A percentile compares a stretch with the other conserved stretches of the same genome.
Conservation (phyloP, 768 basidiomycete species). For the Termitomyces sp. region DNA sequence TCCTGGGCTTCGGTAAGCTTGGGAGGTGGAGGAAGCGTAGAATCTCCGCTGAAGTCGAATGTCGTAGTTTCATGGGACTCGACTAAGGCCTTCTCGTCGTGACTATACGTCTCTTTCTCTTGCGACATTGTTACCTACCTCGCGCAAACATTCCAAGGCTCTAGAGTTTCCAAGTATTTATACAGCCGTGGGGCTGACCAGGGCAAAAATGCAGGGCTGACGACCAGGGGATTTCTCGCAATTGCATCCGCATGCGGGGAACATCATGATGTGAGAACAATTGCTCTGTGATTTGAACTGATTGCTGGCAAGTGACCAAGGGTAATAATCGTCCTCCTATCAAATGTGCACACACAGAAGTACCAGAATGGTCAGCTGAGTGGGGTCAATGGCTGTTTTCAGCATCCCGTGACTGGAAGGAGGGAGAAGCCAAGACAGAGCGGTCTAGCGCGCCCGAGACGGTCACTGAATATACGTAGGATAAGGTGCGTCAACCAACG, state of each 20-base stretch:
- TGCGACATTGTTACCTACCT: conserved; percentile 9
- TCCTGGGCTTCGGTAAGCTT: conserved; percentile 43
- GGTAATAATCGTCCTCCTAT: background rate
- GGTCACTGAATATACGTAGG: background rate
- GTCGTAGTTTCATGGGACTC: conserved; percentile 14
- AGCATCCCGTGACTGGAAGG: background rate
- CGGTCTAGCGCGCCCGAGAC: background rate
- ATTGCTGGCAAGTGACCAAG: background rate
- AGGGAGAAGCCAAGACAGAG: background rate
- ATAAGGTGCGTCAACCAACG: background rate
- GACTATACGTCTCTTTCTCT: conserved; percentile 9
- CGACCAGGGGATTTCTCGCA: too few relatives aligned
- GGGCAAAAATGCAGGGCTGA: background rate
- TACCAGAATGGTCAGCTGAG: background rate
- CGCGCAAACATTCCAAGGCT: too few relatives aligned
- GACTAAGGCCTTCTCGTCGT: conserved; percentile 14
- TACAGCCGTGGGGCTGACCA: background rate
- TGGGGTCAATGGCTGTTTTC: background rate
- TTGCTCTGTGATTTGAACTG: background rate
- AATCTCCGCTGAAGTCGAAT: conserved; percentile 40
- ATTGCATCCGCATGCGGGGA: background rate
- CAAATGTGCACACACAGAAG: background rate
- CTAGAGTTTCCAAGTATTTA: background rate
- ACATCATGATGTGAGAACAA: background rate
- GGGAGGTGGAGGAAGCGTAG: conserved; percentile 40